Evolutionary conservation across 2,329 filamentous ascomycete genomes (phyloP).

Genomic region (Blumeria graminis): DNA sequence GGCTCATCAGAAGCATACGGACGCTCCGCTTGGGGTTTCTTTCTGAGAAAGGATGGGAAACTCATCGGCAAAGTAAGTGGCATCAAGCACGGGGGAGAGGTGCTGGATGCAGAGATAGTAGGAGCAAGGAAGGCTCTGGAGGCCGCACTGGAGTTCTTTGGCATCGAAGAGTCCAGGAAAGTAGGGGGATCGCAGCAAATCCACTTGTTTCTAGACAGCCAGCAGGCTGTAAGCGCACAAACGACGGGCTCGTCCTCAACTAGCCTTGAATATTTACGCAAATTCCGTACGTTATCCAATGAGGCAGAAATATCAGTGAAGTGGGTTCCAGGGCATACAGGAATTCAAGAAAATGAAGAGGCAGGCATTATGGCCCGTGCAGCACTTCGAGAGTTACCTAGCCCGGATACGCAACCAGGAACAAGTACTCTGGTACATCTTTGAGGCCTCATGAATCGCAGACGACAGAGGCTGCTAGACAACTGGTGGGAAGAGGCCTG

Average conservation of each 20-base stretch:
- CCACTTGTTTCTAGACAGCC: not conserved
- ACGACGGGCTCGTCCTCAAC: not conserved
- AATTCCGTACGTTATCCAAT: no score
- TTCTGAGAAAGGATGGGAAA: not conserved
- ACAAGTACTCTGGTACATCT: no score
- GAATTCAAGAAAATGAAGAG: no score
- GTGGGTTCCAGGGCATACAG: no score
- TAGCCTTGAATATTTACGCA: no score
- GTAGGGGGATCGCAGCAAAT: not conserved
- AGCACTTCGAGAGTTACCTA: no score
- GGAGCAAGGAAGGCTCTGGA: not conserved
- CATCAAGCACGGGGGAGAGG: not conserved
- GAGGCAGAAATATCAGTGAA: no score
- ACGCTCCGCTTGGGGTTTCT: not conserved
- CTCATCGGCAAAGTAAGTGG: not conserved
- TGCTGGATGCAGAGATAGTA: not conserved
- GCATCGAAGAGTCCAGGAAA: not conserved
- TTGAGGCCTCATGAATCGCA: no score
- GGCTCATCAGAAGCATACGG: not conserved
- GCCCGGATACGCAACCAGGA: no score
- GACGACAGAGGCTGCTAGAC: no score
- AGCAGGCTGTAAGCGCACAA: not conserved
- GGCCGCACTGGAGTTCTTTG: not conserved
- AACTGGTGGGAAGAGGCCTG: no score
- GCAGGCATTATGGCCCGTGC: no score